Percentiles rank a stretch among this genome's conserved stretches.
These are phyloP conservation scores for Venturia aucupariae DNA, from an alignment of 2,329 filamentous ascomycete species.

Conservation along the genomic window DNA sequence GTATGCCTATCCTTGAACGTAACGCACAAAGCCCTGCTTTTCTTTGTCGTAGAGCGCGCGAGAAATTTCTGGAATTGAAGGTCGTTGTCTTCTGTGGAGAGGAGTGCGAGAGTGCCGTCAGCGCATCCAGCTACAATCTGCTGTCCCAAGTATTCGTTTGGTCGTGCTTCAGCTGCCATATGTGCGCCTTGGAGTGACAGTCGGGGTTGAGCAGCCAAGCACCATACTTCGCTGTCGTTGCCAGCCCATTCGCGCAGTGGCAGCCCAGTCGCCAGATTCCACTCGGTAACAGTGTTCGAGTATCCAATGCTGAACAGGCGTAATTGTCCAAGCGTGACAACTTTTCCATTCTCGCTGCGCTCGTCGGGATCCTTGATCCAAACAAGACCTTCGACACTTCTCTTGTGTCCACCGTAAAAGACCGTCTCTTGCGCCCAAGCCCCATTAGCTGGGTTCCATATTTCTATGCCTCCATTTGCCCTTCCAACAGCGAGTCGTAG, in stretches of 20 bases:
- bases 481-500: conserved; percentile 81
- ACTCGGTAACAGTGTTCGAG: conserved; percentile 86
- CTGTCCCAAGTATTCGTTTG: conserved; percentile 25
- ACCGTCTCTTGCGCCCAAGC: conserved; percentile 85
- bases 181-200: conserved; percentile 27
- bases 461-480: conserved; percentile 91
- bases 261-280: conserved; percentile 74
- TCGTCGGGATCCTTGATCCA: conserved; percentile 64
- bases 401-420: conserved; percentile 71
- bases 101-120: conserved; percentile 78
- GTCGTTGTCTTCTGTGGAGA: conserved; percentile 78
- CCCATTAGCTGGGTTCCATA: conserved; percentile 83
- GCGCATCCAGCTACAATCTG: conserved; percentile 83
- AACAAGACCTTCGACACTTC: conserved; percentile 80
- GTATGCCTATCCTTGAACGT: conserved; percentile 77
- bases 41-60: conserved; percentile 68
- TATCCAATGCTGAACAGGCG: conserved; percentile 95
- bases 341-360: conserved; percentile 37
- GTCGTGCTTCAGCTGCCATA: conserved; percentile 16
- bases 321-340: conserved; percentile 39
- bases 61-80: conserved; percentile 71
- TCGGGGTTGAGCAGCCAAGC: conserved; percentile 75
- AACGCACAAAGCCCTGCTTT: conserved; percentile 81
- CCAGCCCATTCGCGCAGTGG: conserved; percentile 78
- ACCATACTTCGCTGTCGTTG: conserved; percentile 96